Base-by-base conservation (phyloP, 495 filamentous ascomycete genomes). In the Talaromyces liani region DNA sequence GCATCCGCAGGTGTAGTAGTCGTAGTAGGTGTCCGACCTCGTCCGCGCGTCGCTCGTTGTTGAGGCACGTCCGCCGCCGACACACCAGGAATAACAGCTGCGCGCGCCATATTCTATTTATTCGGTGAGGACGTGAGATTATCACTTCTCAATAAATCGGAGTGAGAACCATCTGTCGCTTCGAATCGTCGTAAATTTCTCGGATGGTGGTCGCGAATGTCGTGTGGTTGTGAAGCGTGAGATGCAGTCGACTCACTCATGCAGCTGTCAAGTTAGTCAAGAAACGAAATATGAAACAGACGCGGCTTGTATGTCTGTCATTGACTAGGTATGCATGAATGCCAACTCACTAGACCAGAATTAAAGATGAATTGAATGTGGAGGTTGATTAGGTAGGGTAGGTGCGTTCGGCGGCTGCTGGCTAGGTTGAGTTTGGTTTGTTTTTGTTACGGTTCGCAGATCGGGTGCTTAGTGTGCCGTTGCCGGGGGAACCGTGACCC, bases 11-110 rank as follows among this genome's bases (percentile, higher is more conserved):
- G 27, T 27, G 33, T 51, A 5, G 25, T 49, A 3, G 24, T 56
- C 0, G 56, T 58, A 4, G 27, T 36, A 33, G 56, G 27, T 4
- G 56, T 36, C 27, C 16, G 64, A 45, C 29, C 62, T 68, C 56
- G 67, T 67, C 55, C 64, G 63, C 20, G 70, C 61, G 9, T 61
- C 55, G 16, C 65, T 62, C n/a, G 67, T 64, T 27, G 69, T 61
- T 34, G 64, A n/a, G 60, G 60, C 3, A 7, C 18, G 6, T 62
- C 24, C 20, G 58, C 47, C 9, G 58, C 33, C 3, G 60, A 29
- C 4, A 62, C 24, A 18, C 45, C 60, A 27, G 60, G 60, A 6
- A 62, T 62, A 10, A 62, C 60, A 12, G 60, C 60, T 36, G 60
- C 60, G 45, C 60, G 60, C 27, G 60, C 60, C 60, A 62, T 62